A percentile compares a stretch with the other conserved stretches of the same genome.
phyloP scores from a whole-genome alignment of 2,329 filamentous ascomycete species.

The Aureobasidium sp. region DNA sequence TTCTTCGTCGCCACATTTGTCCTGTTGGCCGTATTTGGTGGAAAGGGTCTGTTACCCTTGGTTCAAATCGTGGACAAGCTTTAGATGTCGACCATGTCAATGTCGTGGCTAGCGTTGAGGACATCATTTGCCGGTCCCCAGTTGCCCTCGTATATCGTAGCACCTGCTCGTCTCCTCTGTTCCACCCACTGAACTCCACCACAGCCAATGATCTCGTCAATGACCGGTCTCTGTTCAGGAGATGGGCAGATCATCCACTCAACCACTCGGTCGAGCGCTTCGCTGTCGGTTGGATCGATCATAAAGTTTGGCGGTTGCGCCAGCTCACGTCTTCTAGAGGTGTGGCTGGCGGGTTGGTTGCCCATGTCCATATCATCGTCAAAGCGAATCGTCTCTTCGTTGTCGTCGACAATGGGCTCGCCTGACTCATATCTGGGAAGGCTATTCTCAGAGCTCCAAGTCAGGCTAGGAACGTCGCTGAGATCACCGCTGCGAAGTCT shows the following conservation, averaged over 20 bases:
- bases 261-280: slow-evolving; percentile 77
- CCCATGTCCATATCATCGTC: slow-evolving; percentile 27
- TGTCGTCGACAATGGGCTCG: slow-evolving; percentile 41
- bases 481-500: slow-evolving; percentile 84
- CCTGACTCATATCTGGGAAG: slow-evolving; percentile 69
- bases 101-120: slow-evolving; percentile 45
- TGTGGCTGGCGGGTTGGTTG: slow-evolving; percentile 13
- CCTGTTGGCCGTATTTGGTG: slow-evolving; percentile 10
- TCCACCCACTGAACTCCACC: slow-evolving; percentile 76
- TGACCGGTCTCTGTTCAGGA: slow-evolving; percentile 64
- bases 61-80: neutral
- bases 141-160: slow-evolving; percentile 93
- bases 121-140: slow-evolving; percentile 75
- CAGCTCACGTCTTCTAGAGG: slow-evolving; percentile 46
- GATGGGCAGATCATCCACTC: slow-evolving; percentile 79
- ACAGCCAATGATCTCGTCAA: slow-evolving; percentile 64
- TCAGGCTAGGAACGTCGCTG: slow-evolving; percentile 80
- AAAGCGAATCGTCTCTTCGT: slow-evolving; percentile 17
- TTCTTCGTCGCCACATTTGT: slow-evolving; percentile 1
- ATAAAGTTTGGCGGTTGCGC: slow-evolving; percentile 77
- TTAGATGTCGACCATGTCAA: slow-evolving; percentile 56
- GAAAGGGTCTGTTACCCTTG: slow-evolving; percentile 3
- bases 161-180: slow-evolving; percentile 69
- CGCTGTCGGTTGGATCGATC: slow-evolving; percentile 63
- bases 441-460: slow-evolving; percentile 65